Base-by-base conservation (phyloP, 106 monocot genomes). In the Gastrodia elata region DNA sequence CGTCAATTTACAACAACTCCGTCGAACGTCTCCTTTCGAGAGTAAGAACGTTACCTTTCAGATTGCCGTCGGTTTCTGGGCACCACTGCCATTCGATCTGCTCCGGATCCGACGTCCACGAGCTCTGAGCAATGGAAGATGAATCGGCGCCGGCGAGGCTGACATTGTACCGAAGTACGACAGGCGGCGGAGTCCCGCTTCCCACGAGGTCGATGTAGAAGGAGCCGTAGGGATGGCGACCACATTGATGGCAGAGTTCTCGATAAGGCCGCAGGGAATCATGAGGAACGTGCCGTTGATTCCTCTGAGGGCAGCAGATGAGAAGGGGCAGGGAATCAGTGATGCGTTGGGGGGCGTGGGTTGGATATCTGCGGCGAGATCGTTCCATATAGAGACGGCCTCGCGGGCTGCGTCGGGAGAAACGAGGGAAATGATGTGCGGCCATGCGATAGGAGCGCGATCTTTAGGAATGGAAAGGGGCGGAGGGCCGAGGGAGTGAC, bases 221-320 rank as follows among this genome's bases (percentile, higher is more conserved):
- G 24, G 61, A 38, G 3, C 52, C 76, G 25, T 42, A 24, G 15
- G 88, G 84, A 88, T 68, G 9, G 81, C 94, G 0, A 94, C 81
- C 24, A 91, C 28, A 2, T 83, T 91, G 35, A 94, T 75, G n/a
- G 91, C 88, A n/a, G 94, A 94, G 55, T 83, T 83, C 75, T 87
- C 74, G 32, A 82, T 77, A 13, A 94, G 42, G 46, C 94, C 94
- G 64, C 94, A 94, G 0, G 94, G 94, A 38, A 94, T 69, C 64
- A 69, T 77, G 14, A 88, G 56, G 1, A 7, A 43, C 25, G 65
- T 71, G 49, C 25, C 39, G 41, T 44, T 70, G 68, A 32, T 69
- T 38, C 86, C 80, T 15, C 8, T 34, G 4, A 58, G 0, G 0
- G 64, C 32, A 16, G 11, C 32, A 16, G 86, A 82, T 10, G 79